Conservation (phyloP, 1,284 basidiomycete genomes). For the Ustanciosporium gigantosporum region DNA sequence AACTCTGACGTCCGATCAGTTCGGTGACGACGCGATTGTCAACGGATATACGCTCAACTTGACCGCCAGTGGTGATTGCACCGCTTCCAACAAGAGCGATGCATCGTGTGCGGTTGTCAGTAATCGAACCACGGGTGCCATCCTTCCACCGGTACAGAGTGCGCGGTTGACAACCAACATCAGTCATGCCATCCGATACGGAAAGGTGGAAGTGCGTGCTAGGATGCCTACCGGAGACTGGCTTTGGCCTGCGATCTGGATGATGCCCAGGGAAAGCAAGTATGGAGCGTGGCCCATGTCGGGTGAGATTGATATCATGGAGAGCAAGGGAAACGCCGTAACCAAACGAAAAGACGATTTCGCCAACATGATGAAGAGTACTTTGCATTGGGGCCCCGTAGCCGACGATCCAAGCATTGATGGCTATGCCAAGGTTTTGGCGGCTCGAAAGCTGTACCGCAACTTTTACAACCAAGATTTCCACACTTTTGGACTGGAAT, state of each 20-base stretch:
- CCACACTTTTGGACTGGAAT: conserved; percentile 79
- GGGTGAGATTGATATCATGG: conserved; percentile 78
- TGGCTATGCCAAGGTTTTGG: conserved; percentile 74
- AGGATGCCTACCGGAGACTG: conserved; percentile 73
- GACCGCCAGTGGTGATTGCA: conserved; percentile 72
- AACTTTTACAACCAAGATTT: conserved; percentile 72
- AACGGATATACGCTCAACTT: conserved; percentile 79
- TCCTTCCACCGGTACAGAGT: conserved; percentile 78
- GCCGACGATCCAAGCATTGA: conserved; percentile 67
- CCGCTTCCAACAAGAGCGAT: conserved; percentile 66
- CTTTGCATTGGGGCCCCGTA: conserved; percentile 2
- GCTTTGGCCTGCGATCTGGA: conserved; percentile 84
- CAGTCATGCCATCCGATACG: conserved; percentile 70
- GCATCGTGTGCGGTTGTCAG: conserved; percentile 63
- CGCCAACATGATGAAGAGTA: conserved; percentile 70
- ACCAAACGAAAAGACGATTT: conserved; percentile 72
- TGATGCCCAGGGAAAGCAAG: conserved; percentile 71
- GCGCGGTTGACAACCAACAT: conserved; percentile 77
- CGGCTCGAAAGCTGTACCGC: conserved; percentile 69
- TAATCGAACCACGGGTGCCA: conserved; percentile 61
- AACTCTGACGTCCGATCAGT: conserved; percentile 77
- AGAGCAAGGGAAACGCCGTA: conserved; percentile 64
- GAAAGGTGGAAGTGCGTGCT: conserved; percentile 78
- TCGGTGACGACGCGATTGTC: conserved; percentile 68
- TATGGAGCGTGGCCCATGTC: conserved; percentile 80